Conservation (phyloP, 2,329 filamentous ascomycete genomes). For the Pseudocercospora cruenta region DNA sequence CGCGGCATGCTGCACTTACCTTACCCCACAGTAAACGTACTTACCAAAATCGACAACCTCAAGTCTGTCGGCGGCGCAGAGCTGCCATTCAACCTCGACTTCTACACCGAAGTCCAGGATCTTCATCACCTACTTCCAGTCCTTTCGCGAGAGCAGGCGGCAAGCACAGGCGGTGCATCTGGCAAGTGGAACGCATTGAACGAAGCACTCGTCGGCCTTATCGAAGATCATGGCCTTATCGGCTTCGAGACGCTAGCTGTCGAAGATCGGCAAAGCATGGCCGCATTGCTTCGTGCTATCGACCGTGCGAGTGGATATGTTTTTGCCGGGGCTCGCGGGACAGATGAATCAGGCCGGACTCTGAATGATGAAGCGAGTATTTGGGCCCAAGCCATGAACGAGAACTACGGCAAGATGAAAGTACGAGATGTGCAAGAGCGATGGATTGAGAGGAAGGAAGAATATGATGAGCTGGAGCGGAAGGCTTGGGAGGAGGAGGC, state of each 20-base stretch:
- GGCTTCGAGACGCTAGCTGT: conserved; percentile 92
- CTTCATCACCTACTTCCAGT: conserved; percentile 80
- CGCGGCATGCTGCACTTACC: conserved; percentile 99
- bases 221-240: conserved; percentile 88
- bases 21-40: conserved; percentile 89
- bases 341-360: conserved; percentile 67
- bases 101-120: conserved; percentile 96
- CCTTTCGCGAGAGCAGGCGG: conserved; percentile 73
- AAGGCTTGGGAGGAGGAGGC: conserved; percentile 76
- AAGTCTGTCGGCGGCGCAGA: conserved; percentile 70
- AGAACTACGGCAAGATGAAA: conserved; percentile 70
- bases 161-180: conserved; percentile 36
- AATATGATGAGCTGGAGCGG: conserved; percentile 79
- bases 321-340: conserved; percentile 86
- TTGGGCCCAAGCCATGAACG: conserved; percentile 94
- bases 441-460: conserved; percentile 89
- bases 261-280: conserved; percentile 97
- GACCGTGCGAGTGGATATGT: conserved; percentile 92
- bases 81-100: conserved; percentile 93
- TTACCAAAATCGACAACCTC: conserved; percentile 97
- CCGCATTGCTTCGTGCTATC: conserved; percentile 83
- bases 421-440: conserved; percentile 90
- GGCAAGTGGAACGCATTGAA: conserved; percentile 82
- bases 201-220: conserved; percentile 79
- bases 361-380: conserved; percentile 59